Evolutionary conservation across 108 stramenopile genomes (phyloP).

Genomic region (Epipyxis sp.): DNA sequence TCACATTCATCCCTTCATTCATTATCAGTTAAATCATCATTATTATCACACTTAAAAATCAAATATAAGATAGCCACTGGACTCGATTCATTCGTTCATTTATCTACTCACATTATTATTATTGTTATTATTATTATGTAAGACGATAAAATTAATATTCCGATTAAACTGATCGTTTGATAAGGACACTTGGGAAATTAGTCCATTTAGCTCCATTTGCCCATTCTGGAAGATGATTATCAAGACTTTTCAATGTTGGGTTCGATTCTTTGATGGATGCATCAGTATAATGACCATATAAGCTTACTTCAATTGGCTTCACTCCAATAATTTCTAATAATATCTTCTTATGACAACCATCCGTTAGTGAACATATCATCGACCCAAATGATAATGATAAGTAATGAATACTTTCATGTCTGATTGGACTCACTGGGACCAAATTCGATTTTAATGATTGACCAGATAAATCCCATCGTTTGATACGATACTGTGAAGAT

Average conservation of each 20-base stretch:
- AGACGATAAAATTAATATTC: too few species aligned
- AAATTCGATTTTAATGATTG: background rate
- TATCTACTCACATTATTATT: too few species aligned
- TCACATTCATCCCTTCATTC: too few species aligned
- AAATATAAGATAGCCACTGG: too few species aligned
- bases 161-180: too few species aligned
- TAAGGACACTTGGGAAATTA: background rate
- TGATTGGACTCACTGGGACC: background rate
- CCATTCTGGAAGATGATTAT: background rate
- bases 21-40: too few species aligned
- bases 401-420: background rate
- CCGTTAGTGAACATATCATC: background rate
- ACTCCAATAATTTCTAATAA: background rate
- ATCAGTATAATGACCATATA: background rate
- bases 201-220: background rate
- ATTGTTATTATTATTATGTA: too few species aligned
- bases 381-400: background rate
- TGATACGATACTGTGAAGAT: background rate
- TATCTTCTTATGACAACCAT: too few species aligned
- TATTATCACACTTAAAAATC: too few species aligned
- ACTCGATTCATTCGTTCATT: too few species aligned
- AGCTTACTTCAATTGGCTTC: background rate
- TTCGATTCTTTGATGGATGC: background rate
- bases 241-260: background rate
- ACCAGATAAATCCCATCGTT: background rate